phyloP scores from a whole-genome alignment of 169 alveolate genomes.

The Cryptosporidium ryanae region DNA sequence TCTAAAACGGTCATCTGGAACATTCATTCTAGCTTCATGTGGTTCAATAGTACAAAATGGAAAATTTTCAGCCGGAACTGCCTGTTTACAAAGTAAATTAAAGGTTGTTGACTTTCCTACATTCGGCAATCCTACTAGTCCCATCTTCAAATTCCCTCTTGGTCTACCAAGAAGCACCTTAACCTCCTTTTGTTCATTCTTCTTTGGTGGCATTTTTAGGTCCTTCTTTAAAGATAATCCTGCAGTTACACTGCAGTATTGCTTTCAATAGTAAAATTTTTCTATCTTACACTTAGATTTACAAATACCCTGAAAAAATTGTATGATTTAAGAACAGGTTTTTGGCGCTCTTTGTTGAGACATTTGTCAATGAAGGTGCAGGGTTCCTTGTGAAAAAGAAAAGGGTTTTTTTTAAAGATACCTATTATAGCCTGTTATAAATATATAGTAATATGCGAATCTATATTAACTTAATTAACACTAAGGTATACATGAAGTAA shows the following conservation, averaged over 20 bases:
- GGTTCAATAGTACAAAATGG: slow-evolving; percentile 98
- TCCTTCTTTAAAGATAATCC: not conserved
- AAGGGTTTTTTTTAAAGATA: too few relatives aligned
- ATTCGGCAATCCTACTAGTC: slow-evolving; percentile 99
- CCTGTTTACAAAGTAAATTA: slow-evolving; percentile 94
- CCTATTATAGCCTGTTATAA: too few relatives aligned
- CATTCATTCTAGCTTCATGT: slow-evolving; percentile 94
- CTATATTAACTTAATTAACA: too few relatives aligned
- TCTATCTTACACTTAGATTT: not conserved
- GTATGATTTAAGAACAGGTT: not conserved
- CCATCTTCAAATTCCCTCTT: slow-evolving; percentile 93
- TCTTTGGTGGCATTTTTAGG: slow-evolving; percentile 84
- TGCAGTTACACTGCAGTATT: not conserved
- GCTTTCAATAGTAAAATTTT: not conserved
- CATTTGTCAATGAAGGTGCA: too few relatives aligned
- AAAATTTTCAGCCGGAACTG: slow-evolving; percentile 97
- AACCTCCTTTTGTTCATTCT: slow-evolving; percentile 83
- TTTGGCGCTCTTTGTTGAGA: not conserved
- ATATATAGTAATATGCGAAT: too few relatives aligned
- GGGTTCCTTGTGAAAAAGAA: too few relatives aligned
- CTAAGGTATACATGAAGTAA: too few relatives aligned
- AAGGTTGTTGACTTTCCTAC: slow-evolving; percentile 97
- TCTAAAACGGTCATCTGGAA: slow-evolving; percentile 94
- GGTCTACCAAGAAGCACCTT: slow-evolving; percentile 81
- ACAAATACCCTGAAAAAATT: not conserved